These are phyloP conservation scores for Sugiyamaella grinbergsii DNA, from an alignment of 1,139 yeast species.

Conservation along the genomic window DNA sequence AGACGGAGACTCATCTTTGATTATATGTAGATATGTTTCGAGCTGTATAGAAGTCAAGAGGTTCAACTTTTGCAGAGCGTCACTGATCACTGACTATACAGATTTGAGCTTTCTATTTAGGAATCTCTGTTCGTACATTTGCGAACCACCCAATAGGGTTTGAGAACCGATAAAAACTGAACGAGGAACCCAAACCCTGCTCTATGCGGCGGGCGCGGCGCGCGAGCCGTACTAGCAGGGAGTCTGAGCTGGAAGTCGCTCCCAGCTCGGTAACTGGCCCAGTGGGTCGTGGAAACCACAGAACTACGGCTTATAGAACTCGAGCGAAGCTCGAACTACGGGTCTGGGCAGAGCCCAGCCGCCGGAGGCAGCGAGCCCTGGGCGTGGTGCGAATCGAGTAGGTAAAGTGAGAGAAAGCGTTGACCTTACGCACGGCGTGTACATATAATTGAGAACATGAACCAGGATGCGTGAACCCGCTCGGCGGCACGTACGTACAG, in stretches of 20 bases:
- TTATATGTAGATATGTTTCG: constrained; percentile 5
- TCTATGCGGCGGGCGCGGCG: neutral
- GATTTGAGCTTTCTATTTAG: constrained; percentile 3
- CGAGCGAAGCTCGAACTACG: neutral
- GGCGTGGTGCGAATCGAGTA: too few species aligned
- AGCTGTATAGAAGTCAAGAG: neutral
- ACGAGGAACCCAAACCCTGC: constrained; percentile 1
- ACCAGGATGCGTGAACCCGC: neutral
- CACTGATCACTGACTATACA: too few species aligned
- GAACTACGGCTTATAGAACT: neutral
- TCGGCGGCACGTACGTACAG: too few species aligned
- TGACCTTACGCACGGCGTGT: too few species aligned
- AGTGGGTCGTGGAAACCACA: too few species aligned
- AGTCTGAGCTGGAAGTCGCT: too few species aligned
- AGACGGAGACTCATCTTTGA: constrained; percentile 37
- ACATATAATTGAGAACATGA: too few species aligned
- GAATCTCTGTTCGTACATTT: neutral
- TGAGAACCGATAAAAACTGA: constrained; percentile 13
- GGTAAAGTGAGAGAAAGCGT: too few species aligned
- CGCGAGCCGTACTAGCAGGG: neutral
- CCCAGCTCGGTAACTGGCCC: too few species aligned
- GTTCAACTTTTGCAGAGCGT: neutral
- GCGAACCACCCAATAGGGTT: constrained; percentile 11
- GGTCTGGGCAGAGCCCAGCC: neutral
- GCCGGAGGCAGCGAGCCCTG: neutral